These are phyloP conservation scores for Tulasnella sp. DNA, from an alignment of 768 basidiomycete genomes.

Conservation along the genomic window DNA sequence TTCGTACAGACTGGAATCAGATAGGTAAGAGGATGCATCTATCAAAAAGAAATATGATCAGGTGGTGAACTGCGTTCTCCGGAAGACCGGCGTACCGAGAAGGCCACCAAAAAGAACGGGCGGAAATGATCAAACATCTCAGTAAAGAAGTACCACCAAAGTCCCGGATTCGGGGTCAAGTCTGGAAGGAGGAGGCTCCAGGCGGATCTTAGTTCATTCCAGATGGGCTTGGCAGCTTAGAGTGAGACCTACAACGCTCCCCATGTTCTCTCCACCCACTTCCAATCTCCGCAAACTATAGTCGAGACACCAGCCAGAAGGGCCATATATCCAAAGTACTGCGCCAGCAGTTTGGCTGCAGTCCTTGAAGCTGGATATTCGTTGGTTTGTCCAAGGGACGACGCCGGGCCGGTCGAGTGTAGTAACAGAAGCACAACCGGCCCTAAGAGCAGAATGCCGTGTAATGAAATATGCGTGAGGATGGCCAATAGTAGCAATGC, in stretches of 20 bases:
- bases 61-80: background rate
- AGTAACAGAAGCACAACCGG: conserved; percentile 66
- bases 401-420: conserved; percentile 57
- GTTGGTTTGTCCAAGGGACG: conserved; percentile 40
- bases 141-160: conserved; percentile 99
- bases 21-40: conserved; percentile 85
- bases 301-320: conserved; percentile 57
- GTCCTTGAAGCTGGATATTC: background rate
- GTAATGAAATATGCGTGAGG: conserved; percentile 71
- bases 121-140: conserved; percentile 99
- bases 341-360: conserved; percentile 1
- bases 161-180: conserved; percentile 88
- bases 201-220: conserved; percentile 14
- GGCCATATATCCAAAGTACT: conserved; percentile 58
- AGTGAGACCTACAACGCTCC: conserved; percentile 67
- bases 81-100: conserved; percentile 63
- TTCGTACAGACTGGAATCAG: conserved; percentile 84
- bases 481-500: conserved; percentile 71
- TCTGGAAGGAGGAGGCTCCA: conserved; percentile 79
- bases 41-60: conserved; percentile 5
- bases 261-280: conserved; percentile 82
- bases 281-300: conserved; percentile 61
- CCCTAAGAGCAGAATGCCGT: conserved; percentile 66
- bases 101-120: conserved; percentile 92
- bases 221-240: conserved; percentile 22